Evolutionary conservation across 73 alveolate species (phyloP), one percentile per base, ranked within the genome.

Genomic region (Stentor roeselii): DNA sequence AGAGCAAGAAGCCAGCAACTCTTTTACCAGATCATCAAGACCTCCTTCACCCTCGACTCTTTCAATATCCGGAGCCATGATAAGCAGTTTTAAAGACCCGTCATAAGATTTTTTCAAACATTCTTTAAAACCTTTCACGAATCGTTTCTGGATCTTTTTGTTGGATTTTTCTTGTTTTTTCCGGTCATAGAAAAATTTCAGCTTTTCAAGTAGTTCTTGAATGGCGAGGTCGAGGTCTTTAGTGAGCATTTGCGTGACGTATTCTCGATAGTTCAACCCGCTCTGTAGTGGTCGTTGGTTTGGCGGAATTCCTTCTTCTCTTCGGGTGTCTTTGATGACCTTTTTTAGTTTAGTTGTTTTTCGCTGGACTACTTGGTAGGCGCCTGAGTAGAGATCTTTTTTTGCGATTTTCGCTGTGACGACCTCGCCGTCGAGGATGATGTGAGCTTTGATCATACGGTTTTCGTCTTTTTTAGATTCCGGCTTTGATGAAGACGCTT

Each of bases 11-110:
- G 82, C 59, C 3, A 90, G 50, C 1, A 90, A 77, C 27, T 86
- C 76, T 11, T 58, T n/a, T 38, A 90, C 58, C 42, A 58, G 30
- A 38, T 83, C 88, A 42, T 90, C 92, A 3, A 90, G 76, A 3
- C 95, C 95, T 30, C 88, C 85, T 58, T 90, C 90, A 4, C 88
- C 92, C 2, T 76, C 89, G 0, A 78, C 91, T 59, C 74, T 86
- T 75, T 86, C 91, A 37, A 90, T 58, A 78, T 90, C 86, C 34
- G 85, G 60, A 35, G 95, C 89, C 4, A 86, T 32, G 1, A 90
- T 78, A 31, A 90, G 84, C 85, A 90, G 59, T 67, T 86, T 90
- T 6, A 83, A 39, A 21, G 60, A 76, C 38, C 86, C 88, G 14
- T 87, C 90, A 30, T 74, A 83, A 32, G 83, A 36, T 42, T 78